Conservation (phyloP, 352 stramenopile species). For the Phytophthora hybrid region DNA sequence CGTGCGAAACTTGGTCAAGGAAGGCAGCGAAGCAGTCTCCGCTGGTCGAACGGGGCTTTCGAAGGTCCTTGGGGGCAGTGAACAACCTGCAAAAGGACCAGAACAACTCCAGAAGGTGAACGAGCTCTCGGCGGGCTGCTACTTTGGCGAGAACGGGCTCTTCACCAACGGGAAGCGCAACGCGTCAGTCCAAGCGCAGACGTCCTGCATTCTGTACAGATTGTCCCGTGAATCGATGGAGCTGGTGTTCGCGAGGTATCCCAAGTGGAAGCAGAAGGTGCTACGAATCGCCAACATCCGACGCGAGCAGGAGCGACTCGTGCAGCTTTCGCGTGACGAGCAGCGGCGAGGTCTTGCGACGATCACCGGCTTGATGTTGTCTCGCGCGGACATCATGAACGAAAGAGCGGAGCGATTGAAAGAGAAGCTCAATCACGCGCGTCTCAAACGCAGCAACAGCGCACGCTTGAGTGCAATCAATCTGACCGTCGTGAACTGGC, state of each 20-base stretch:
- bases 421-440: constrained; percentile 26
- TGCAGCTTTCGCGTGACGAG: constrained; percentile 31
- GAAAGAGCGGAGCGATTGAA: constrained; percentile 34
- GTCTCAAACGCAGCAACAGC: constrained; percentile 18
- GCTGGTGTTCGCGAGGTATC: constrained; percentile 52
- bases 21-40: not conserved
- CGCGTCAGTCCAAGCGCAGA: constrained; percentile 55
- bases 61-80: not conserved
- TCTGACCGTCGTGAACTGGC: not conserved
- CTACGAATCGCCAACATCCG: constrained; percentile 59
- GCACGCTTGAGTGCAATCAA: not conserved
- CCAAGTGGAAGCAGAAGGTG: constrained; percentile 63
- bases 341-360: constrained; percentile 23
- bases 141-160: constrained; percentile 76
- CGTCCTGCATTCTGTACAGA: constrained; percentile 78
- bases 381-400: constrained; percentile 37
- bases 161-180: constrained; percentile 67
- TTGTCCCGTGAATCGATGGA: constrained; percentile 73
- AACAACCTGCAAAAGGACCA: not conserved
- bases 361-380: constrained; percentile 29
- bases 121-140: constrained; percentile 58
- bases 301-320: constrained; percentile 56
- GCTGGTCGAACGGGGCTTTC: not conserved
- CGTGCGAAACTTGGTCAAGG: constrained; percentile 15
- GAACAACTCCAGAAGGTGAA: constrained; percentile 43